A percentile compares a stretch with the other conserved stretches of the same genome.
These are phyloP conservation scores for Podospora bellae-mahoneyi DNA, from an alignment of 495 filamentous ascomycete species.

Conservation along the genomic window DNA sequence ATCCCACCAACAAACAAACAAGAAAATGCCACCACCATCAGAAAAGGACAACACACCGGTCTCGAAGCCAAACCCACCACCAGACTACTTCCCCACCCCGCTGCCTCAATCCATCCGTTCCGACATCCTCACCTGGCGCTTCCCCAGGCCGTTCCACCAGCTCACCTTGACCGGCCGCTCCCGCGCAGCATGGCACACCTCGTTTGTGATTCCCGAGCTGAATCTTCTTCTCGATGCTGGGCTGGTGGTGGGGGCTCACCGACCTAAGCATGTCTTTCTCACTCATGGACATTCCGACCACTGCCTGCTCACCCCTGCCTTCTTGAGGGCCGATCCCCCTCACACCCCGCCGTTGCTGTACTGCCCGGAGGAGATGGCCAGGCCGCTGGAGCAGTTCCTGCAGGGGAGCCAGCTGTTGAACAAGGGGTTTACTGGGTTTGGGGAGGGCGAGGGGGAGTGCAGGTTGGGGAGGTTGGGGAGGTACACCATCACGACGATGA, in stretches of 20 bases:
- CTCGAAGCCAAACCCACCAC: conserved; percentile 3
- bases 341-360: conserved; percentile 36
- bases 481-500: not conserved
- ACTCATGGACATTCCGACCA: conserved; percentile 42
- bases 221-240: conserved; percentile 41
- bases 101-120: conserved; percentile 37
- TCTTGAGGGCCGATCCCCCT: conserved; percentile 22
- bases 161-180: conserved; percentile 37
- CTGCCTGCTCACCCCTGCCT: conserved; percentile 33
- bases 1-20: not conserved
- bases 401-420: conserved; percentile 31
- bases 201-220: conserved; percentile 40
- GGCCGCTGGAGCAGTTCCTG: conserved; percentile 29
- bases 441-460: too few species aligned
- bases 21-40: not conserved
- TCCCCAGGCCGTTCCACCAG: conserved; percentile 36
- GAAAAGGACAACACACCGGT: not conserved
- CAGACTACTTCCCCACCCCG: conserved; percentile 32
- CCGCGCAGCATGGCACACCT: conserved; percentile 44
- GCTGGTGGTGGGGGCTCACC: conserved; percentile 33
- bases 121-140: conserved; percentile 37
- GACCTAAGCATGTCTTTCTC: conserved; percentile 42
- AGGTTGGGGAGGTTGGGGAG: not conserved
- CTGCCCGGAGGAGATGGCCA: conserved; percentile 34
- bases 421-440: conserved; percentile 27